These are phyloP conservation scores for Scenedesmus sp. DNA, from an alignment of 163 green algal genomes.

Conservation along the genomic window DNA sequence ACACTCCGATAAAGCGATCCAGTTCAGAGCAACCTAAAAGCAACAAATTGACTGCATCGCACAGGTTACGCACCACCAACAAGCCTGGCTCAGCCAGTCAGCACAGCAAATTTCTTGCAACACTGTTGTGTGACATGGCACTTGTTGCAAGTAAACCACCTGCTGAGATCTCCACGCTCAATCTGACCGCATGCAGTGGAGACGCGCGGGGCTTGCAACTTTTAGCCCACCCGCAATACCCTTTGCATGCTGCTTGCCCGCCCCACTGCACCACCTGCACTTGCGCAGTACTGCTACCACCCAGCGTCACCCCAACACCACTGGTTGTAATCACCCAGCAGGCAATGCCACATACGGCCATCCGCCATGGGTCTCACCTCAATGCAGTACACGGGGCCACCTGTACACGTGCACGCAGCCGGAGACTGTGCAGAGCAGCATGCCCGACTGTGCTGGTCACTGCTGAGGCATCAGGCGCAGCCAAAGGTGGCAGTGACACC, in stretches of 20 bases:
- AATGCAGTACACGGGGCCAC: not conserved
- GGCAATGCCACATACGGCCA: not conserved
- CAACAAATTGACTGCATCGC: not conserved
- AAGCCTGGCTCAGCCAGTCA: not conserved
- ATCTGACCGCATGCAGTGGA: not conserved
- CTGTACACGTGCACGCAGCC: not conserved
- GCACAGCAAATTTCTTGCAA: not conserved
- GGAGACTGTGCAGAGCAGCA: not conserved
- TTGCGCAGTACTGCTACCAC: not conserved
- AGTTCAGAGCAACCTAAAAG: too few species aligned
- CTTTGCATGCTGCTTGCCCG: not conserved
- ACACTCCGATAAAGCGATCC: not conserved
- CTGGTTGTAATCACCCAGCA: not conserved
- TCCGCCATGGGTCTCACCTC: not conserved
- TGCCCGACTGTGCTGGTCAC: not conserved
- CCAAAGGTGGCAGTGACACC: not conserved
- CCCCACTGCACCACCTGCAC: not conserved
- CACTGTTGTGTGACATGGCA: not conserved
- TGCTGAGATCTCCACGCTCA: not conserved
- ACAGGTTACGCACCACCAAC: not conserved
- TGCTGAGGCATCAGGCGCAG: not conserved
- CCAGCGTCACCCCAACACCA: too few species aligned
- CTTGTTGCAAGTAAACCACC: not conserved
- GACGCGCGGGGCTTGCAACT: too few species aligned
- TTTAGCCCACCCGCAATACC: not conserved